phyloP scores from a whole-genome alignment of 805 yeast species.

The Ogataea methanolica region DNA sequence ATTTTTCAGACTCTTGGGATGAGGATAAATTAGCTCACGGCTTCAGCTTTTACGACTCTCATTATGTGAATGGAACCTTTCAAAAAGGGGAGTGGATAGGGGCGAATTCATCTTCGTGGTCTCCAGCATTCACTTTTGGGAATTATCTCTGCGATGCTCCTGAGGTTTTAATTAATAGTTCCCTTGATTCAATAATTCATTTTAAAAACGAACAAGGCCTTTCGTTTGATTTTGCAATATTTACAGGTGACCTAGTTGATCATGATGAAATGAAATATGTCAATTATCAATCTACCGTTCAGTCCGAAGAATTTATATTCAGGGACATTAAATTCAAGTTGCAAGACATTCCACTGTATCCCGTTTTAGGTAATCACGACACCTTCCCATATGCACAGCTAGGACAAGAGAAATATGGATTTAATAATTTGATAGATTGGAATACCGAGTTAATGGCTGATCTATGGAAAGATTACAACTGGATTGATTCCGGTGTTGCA shows the following conservation, averaged over 20 bases:
- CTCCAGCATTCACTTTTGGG: conserved; percentile 61
- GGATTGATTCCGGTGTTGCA: conserved; percentile 36
- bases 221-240: conserved; percentile 55
- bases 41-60: conserved; percentile 22
- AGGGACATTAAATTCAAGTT: conserved; percentile 47
- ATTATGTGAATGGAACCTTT: conserved; percentile 28
- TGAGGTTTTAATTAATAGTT: conserved; percentile 52
- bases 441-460: conserved; percentile 45
- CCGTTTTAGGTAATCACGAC: conserved; percentile 70
- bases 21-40: conserved; percentile 9
- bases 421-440: conserved; percentile 37
- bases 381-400: conserved; percentile 69
- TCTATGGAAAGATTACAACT: conserved; percentile 42
- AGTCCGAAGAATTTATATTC: conserved; percentile 49
- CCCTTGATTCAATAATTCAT: conserved; percentile 41
- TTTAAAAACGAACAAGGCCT: conserved; percentile 28
- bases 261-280: conserved; percentile 52
- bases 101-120: conserved; percentile 29
- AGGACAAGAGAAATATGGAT: conserved; percentile 49
- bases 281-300: conserved; percentile 42
- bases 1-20: conserved; percentile 31
- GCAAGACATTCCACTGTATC: conserved; percentile 50
- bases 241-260: conserved; percentile 74
- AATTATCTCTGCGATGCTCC: conserved; percentile 65
- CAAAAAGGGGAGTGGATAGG: conserved; percentile 21